Evolutionary conservation across 176 grass and related monocot species (phyloP).

Genomic region (Chloris gayana): DNA sequence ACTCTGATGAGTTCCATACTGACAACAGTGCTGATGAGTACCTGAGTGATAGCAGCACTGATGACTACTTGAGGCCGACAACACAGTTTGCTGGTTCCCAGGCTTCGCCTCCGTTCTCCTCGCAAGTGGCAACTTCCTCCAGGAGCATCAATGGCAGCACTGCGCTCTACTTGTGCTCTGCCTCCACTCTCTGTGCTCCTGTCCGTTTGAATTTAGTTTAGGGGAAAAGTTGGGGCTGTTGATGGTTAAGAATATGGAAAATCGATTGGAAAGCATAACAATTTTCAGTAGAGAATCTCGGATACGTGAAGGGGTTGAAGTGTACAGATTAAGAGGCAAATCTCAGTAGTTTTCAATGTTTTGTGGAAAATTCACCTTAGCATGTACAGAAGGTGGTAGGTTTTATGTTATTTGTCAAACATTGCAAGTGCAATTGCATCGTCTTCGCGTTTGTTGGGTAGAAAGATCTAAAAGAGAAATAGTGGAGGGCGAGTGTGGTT

Average conservation of each 20-base stretch:
- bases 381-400: neutral
- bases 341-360: neutral
- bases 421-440: neutral
- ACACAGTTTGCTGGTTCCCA: neutral
- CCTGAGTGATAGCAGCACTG: neutral
- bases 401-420: neutral
- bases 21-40: neutral
- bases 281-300: neutral
- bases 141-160: neutral
- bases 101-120: neutral
- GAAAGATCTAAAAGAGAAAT: neutral
- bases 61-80: neutral
- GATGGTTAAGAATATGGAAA: neutral
- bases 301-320: neutral
- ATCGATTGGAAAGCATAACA: neutral
- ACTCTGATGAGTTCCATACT: neutral
- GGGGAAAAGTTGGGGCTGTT: neutral
- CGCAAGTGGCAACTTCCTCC: neutral
- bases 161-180: constrained; percentile 12
- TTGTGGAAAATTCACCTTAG: neutral
- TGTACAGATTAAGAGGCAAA: neutral
- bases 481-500: neutral
- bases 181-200: neutral
- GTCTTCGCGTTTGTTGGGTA: neutral
- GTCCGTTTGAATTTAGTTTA: neutral